phyloP scores from a whole-genome alignment of 2,329 filamentous ascomycete species.

The Blastomyces gilchristii region DNA sequence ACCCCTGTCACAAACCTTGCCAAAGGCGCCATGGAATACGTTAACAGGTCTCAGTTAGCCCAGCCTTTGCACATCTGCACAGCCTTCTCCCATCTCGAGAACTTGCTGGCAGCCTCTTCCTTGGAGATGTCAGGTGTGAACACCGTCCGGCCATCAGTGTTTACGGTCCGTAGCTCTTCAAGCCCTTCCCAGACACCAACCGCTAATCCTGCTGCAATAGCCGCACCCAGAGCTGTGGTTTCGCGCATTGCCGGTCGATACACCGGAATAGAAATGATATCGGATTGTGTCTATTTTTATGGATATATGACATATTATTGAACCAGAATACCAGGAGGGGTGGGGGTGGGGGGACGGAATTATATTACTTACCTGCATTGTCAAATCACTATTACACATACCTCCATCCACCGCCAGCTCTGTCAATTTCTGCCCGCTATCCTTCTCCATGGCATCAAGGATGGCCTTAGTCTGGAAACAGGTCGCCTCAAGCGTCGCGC shows the following conservation, averaged over 20 bases:
- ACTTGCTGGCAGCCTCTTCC: conserved; percentile 51
- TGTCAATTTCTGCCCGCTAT: conserved; percentile 64
- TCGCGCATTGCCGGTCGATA: conserved; percentile 81
- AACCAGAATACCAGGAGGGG: not conserved
- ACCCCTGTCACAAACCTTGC: not conserved
- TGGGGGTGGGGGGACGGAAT: not conserved
- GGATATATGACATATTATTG: conserved; percentile 2
- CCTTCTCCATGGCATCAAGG: conserved; percentile 80
- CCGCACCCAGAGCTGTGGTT: conserved; percentile 79
- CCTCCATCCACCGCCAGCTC: conserved; percentile 78
- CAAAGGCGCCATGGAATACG: not conserved
- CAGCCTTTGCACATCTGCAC: conserved; percentile 72
- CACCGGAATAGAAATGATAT: conserved; percentile 74
- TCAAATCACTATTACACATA: conserved; percentile 78
- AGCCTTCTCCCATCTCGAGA: conserved; percentile 63
- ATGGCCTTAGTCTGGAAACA: conserved; percentile 92
- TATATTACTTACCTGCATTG: conserved; percentile 57
- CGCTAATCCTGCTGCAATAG: conserved; percentile 78
- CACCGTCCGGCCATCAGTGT: conserved; percentile 56
- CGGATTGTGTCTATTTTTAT: conserved; percentile 58
- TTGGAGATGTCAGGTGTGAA: conserved; percentile 58
- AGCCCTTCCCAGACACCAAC: conserved; percentile 68
- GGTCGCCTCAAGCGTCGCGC: conserved; percentile 80
- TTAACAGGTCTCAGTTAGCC: conserved; percentile 23
- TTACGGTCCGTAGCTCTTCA: conserved; percentile 62